Evolutionary conservation across 2,329 filamentous ascomycete species (phyloP).

Genomic region (Fusarium bulbicola): DNA sequence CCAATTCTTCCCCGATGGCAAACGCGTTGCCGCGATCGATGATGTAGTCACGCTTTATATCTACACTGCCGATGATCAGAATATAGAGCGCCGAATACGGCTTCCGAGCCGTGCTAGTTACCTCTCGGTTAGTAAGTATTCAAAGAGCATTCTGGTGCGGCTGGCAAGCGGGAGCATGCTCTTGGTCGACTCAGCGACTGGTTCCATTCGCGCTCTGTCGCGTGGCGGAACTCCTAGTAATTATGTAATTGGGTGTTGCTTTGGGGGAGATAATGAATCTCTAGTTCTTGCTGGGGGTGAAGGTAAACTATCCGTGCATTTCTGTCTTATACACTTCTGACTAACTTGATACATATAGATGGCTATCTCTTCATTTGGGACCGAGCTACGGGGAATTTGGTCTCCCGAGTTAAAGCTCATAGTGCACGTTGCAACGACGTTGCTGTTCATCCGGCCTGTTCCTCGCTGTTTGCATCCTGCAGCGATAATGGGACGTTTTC

Average conservation of each 20-base stretch:
- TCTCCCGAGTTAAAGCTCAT: too few relatives aligned
- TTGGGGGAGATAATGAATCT: not conserved
- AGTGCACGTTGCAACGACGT: too few relatives aligned
- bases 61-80: rapidly evolving
- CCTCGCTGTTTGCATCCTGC: too few relatives aligned
- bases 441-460: too few relatives aligned
- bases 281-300: not conserved
- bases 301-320: rapidly evolving
- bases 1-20: not conserved
- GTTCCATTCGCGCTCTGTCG: rapidly evolving
- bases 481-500: too few relatives aligned
- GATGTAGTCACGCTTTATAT: not conserved
- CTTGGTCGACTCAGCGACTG: not conserved
- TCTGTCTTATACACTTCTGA: too few relatives aligned
- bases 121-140: not conserved
- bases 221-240: not conserved
- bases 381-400: too few relatives aligned
- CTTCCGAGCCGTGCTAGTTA: not conserved
- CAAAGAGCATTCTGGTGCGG: not conserved
- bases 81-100: not conserved
- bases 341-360: too few relatives aligned
- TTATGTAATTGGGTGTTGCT: not conserved
- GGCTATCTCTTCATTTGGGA: too few relatives aligned
- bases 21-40: not conserved
- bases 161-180: not conserved